phyloP scores from a whole-genome alignment of 441 rosid genomes.

The Croton setiger region DNA sequence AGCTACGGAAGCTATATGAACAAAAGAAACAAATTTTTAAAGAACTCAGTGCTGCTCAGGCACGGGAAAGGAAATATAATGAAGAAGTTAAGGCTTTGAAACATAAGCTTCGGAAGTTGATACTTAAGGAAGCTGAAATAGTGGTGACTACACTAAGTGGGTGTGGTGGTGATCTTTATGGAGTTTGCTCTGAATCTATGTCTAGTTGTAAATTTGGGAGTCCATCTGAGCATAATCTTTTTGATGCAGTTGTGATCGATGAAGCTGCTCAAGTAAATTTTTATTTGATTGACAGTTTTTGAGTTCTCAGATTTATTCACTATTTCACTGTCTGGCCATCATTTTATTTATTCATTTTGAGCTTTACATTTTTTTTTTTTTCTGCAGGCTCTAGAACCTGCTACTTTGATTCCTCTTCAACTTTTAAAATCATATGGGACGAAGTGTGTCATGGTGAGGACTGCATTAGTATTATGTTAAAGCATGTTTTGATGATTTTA shows the following conservation, averaged over 20 bases:
- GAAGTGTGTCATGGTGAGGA: constrained; percentile 84
- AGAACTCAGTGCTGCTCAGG: constrained; percentile 85
- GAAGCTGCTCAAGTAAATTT: constrained; percentile 95
- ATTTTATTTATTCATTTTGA: constrained; percentile 21
- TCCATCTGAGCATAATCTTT: constrained; percentile 79
- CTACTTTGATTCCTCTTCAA: constrained; percentile 96
- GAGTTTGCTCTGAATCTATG: constrained; percentile 87
- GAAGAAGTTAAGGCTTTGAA: constrained; percentile 68
- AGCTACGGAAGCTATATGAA: constrained; percentile 73
- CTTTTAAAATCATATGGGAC: constrained; percentile 87
- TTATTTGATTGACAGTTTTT: constrained; percentile 19
- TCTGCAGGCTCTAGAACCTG: constrained; percentile 99
- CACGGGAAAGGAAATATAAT: constrained; percentile 70
- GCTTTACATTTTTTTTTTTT: constrained; percentile 25
- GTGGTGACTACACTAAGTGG: constrained; percentile 94
- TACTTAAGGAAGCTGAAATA: constrained; percentile 93
- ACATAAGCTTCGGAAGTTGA: constrained; percentile 74
- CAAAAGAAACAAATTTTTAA: constrained; percentile 82
- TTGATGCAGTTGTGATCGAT: constrained; percentile 95
- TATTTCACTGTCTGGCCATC: constrained; percentile 8
- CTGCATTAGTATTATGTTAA: neutral
- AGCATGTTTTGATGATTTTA: constrained; percentile 2
- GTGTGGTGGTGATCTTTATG: constrained; percentile 98
- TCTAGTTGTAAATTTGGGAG: constrained; percentile 63
- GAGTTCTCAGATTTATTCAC: constrained; percentile 17